Percentiles rank a stretch among this genome's conserved stretches.
These are phyloP conservation scores for Eutrema japonicum DNA, from an alignment of 345 rosid species.

Conservation along the genomic window DNA sequence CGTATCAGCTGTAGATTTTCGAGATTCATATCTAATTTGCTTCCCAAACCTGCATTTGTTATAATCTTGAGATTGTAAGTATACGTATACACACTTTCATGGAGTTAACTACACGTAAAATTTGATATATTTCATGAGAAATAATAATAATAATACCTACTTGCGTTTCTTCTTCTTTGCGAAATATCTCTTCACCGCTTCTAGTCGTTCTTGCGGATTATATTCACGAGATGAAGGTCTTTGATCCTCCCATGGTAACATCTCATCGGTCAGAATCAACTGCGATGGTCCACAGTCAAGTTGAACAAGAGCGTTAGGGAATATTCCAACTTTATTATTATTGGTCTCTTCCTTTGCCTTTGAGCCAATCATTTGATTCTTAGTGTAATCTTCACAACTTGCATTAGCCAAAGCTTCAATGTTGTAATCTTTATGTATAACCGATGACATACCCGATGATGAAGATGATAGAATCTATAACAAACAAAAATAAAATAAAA, in stretches of 20 bases:
- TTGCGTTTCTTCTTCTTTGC: constrained; percentile 41
- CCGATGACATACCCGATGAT: constrained; percentile 21
- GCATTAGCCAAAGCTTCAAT: constrained; percentile 24
- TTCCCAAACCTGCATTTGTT: constrained; percentile 34
- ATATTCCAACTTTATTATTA: constrained; percentile 5
- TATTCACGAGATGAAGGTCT: neutral
- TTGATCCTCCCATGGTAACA: constrained; percentile 27
- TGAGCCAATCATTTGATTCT: constrained; percentile 29
- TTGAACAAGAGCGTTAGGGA: constrained; percentile 19
- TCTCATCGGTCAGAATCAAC: constrained; percentile 23
- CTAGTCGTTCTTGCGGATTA: constrained; percentile 1
- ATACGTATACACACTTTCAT: neutral
- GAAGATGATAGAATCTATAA: constrained; percentile 16
- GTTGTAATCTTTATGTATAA: constrained; percentile 24
- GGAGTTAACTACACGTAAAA: neutral
- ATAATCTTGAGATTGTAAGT: neutral
- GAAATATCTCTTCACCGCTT: constrained; percentile 31
- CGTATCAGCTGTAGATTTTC: constrained; percentile 39
- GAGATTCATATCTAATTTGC: constrained; percentile 41
- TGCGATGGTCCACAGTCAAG: constrained; percentile 24
- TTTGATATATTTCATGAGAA: neutral
- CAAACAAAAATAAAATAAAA: neutral
- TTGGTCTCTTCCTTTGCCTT: constrained; percentile 31
- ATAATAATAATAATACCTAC: constrained; percentile 20
- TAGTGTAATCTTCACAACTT: constrained; percentile 24